A percentile compares a stretch with the other conserved stretches of the same genome.
Evolutionary conservation across 2,329 filamentous ascomycete species (phyloP).

Genomic region (Microdochium bolleyi): DNA sequence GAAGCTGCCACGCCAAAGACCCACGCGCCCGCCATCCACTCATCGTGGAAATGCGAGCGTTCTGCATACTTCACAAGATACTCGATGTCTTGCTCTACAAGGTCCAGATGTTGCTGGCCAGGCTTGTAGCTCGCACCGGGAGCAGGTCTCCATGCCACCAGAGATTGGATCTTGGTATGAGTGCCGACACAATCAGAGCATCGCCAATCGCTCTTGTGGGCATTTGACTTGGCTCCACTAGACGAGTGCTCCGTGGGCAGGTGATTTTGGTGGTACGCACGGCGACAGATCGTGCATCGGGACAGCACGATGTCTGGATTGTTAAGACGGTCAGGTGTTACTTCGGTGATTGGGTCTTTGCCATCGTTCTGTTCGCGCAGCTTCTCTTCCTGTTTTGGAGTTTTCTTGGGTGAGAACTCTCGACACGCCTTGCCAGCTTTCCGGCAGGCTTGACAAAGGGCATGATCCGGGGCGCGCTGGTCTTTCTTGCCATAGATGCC

Average conservation of each 20-base stretch:
- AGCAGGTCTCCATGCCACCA: conserved; percentile 82
- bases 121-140: conserved; percentile 46
- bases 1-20: conserved; percentile 61
- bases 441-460: conserved; percentile 64
- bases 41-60: conserved; percentile 72
- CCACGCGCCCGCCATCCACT: conserved; percentile 88
- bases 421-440: conserved; percentile 59
- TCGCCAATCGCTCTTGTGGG: conserved; percentile 49
- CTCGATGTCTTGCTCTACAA: conserved; percentile 75
- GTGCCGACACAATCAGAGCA: conserved; percentile 69
- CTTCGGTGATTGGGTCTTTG: conserved; percentile 63
- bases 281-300: conserved; percentile 68
- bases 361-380: conserved; percentile 72
- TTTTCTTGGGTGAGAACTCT: conserved; percentile 66
- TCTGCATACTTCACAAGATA: conserved; percentile 87
- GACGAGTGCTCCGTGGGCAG: conserved; percentile 42
- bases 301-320: conserved; percentile 73
- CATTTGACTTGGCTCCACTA: not conserved
- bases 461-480: conserved; percentile 56
- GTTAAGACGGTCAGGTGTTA: conserved; percentile 60
- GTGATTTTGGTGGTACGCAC: conserved; percentile 80
- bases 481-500: conserved; percentile 63
- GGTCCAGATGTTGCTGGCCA: conserved; percentile 42
- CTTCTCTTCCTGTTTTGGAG: conserved; percentile 74
- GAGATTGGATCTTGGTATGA: conserved; percentile 59